Evolutionary conservation across 768 basidiomycete genomes (phyloP).

Genomic region (Panaeolus papilionaceus): DNA sequence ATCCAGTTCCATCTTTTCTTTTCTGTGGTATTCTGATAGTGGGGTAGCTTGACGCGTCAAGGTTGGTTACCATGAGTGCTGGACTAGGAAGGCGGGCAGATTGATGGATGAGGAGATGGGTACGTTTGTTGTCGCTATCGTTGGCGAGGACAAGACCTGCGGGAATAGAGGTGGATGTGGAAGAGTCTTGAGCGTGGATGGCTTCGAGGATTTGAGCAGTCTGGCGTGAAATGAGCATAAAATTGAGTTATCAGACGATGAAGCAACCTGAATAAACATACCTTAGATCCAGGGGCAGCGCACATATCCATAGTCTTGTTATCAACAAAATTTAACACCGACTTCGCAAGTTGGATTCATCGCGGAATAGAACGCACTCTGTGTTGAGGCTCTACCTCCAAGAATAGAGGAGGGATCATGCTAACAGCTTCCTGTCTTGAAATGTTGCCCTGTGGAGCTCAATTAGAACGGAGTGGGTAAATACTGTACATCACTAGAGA

Average conservation of each 20-base stretch:
- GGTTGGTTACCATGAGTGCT: slow-evolving; percentile 93
- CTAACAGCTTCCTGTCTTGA: slow-evolving; percentile 97
- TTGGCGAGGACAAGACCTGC: slow-evolving; percentile 93
- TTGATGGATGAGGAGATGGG: slow-evolving; percentile 97
- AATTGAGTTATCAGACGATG: not conserved
- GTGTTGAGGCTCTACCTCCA: slow-evolving; percentile 95
- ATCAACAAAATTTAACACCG: slow-evolving; percentile 11
- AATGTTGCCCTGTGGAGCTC: slow-evolving; percentile 79
- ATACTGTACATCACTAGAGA: slow-evolving; percentile 21
- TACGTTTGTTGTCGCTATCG: slow-evolving; percentile 92
- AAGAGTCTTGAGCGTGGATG: slow-evolving; percentile 79
- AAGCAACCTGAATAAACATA: slow-evolving; percentile 33
- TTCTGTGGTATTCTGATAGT: slow-evolving; percentile 57
- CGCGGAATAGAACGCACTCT: slow-evolving; percentile 46
- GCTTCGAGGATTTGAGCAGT: slow-evolving; percentile 97
- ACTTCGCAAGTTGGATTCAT: slow-evolving; percentile 6
- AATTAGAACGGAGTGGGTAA: not conserved
- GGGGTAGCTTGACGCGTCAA: slow-evolving; percentile 91
- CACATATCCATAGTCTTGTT: slow-evolving; percentile 93
- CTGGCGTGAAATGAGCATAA: slow-evolving; percentile 40
- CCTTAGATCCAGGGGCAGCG: slow-evolving; percentile 97
- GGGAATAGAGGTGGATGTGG: slow-evolving; percentile 70
- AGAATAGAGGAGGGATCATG: slow-evolving; percentile 97
- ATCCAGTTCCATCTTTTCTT: slow-evolving; percentile 38
- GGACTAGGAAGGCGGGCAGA: slow-evolving; percentile 93